These are phyloP conservation scores for Gyrodon tennesseensis DNA, from an alignment of 1,284 basidiomycete species.

Conservation along the genomic window DNA sequence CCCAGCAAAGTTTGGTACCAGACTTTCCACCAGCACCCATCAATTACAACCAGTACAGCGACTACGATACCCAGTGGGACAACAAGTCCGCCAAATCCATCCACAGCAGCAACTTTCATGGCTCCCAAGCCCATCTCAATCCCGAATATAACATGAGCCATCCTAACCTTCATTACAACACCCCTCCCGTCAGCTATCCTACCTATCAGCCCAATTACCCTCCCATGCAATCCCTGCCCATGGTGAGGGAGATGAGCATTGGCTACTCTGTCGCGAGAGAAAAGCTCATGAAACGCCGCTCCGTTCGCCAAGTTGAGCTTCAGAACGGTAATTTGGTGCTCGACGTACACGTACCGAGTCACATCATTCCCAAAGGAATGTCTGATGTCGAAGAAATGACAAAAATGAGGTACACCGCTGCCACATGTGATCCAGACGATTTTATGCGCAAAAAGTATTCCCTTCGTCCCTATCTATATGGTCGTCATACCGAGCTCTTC, in stretches of 20 bases:
- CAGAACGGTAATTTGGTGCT: constrained; percentile 81
- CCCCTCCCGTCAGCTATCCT: constrained; percentile 52
- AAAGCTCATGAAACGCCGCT: constrained; percentile 74
- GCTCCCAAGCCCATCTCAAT: constrained; percentile 70
- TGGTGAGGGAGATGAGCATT: constrained; percentile 52
- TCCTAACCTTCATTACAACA: constrained; percentile 42
- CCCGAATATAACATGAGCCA: constrained; percentile 61
- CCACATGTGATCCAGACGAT: constrained; percentile 92
- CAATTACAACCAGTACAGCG: constrained; percentile 39
- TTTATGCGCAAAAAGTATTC: constrained; percentile 78
- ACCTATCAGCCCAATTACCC: constrained; percentile 58
- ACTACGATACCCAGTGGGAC: constrained; percentile 62
- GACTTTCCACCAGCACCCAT: constrained; percentile 44
- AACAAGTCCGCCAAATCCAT: constrained; percentile 62
- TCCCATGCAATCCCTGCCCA: constrained; percentile 50
- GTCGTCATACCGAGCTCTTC: constrained; percentile 88
- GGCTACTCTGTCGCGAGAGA: constrained; percentile 72
- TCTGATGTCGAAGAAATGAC: constrained; percentile 72
- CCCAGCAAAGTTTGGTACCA: constrained; percentile 43
- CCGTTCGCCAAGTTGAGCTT: constrained; percentile 78
- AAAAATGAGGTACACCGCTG: constrained; percentile 88
- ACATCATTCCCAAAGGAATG: constrained; percentile 69
- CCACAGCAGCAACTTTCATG: constrained; percentile 55
- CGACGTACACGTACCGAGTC: constrained; percentile 75
- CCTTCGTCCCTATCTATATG: constrained; percentile 80